phyloP scores from a whole-genome alignment of 2,329 filamentous ascomycete species.

The Triangularia verruculosa region DNA sequence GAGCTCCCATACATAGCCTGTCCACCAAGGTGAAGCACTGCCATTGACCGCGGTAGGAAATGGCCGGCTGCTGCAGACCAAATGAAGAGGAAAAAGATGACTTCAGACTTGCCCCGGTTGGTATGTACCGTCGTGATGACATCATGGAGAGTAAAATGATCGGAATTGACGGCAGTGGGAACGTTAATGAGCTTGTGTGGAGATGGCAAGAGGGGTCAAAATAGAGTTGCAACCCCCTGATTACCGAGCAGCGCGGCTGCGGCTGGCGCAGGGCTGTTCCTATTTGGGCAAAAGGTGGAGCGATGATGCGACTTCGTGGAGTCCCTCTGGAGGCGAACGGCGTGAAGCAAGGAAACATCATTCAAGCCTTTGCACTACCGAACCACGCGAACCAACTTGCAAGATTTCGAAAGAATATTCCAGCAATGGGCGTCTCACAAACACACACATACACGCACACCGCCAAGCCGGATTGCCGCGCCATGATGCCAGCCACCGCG shows the following conservation, averaged over 20 bases:
- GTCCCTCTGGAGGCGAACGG: slow-evolving; percentile 3
- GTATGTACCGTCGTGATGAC: background rate
- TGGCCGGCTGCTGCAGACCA: background rate
- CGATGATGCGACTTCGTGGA: slow-evolving; percentile 12
- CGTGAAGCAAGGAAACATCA: background rate
- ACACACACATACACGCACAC: background rate
- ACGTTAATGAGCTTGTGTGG: background rate
- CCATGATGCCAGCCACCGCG: background rate
- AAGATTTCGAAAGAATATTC: background rate
- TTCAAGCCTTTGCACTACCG: background rate
- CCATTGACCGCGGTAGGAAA: background rate
- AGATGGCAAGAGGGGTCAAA: slow-evolving; percentile 12
- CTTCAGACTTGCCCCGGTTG: background rate
- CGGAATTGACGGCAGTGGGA: background rate
- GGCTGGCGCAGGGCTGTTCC: slow-evolving; percentile 1
- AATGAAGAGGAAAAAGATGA: background rate
- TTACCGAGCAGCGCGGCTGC: slow-evolving; percentile 8
- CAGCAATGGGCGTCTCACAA: background rate
- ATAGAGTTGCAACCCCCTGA: slow-evolving; percentile 22
- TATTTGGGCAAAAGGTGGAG: slow-evolving; percentile 1
- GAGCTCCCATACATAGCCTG: too few species aligned
- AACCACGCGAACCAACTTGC: too few species aligned
- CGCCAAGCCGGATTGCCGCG: background rate
- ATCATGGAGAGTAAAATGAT: background rate
- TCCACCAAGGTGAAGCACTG: background rate